Base-by-base conservation (phyloP, 257 asterid species). In the Jacaranda mimosifolia region DNA sequence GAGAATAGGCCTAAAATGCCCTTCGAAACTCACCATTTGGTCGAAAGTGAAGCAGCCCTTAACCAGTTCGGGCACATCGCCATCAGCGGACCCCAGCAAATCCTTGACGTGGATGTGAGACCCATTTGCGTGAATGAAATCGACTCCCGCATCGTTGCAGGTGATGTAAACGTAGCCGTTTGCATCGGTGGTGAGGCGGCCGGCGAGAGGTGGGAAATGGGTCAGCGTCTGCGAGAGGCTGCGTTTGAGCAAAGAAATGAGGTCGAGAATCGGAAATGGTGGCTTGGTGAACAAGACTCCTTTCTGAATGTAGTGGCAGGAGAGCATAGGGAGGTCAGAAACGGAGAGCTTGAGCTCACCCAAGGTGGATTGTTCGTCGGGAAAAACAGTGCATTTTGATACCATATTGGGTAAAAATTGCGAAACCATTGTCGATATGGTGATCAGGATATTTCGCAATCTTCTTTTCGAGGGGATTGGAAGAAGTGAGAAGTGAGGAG, bases 181-280 rank as follows among this genome's bases (percentile, higher is more conserved):
- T 0, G 57, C 17, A 39, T 80, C 85, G 59, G 88, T 81, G 49
- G 73, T 26, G 80, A 86, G 85, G 62, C 88, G 88, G 72, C 90
- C 90, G 51, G 88, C 88, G 36, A 86, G 88, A 0, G 90, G 85
- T 7, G 90, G 90, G 59, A 86, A 86, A 35, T 36, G 83, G 36
- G 85, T 10, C 32, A 85, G 80, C 1, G 89, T 62, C 8, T 70
- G 79, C 0, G 86, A 82, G 49, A 85, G 85, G n/a, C 60, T 19
- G 36, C 19, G 32, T 46, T 65, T 70, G 63, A 85, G 83, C 53
- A 63, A 63, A 2, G 81, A 18, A 7, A 85, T 18, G 11, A 79
- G 77, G 1, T 77, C n/a, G 18, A 74, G 43, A 13, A 74, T 15
- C 1, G 84, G 80, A 17, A 82, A 53, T 1, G 86, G 81, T 0